These are phyloP conservation scores for Yarrowia keelungensis DNA, from an alignment of 805 yeast genomes.

Conservation along the genomic window DNA sequence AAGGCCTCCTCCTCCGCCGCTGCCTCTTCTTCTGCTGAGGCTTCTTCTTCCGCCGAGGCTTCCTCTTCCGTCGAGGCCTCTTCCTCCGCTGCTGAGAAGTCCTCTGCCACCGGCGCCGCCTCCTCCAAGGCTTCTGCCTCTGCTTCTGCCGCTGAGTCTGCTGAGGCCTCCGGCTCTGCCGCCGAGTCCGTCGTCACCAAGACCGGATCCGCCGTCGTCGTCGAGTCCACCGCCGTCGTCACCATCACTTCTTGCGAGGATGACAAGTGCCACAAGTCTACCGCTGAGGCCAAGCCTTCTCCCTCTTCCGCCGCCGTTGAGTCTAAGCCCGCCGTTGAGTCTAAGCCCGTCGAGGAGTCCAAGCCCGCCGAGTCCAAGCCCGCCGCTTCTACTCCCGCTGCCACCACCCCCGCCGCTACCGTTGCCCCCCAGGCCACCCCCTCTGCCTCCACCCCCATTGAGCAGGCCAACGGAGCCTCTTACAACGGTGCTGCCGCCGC, in stretches of 20 bases:
- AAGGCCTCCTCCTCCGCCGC: slow-evolving; percentile 44
- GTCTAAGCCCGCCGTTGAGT: slow-evolving; percentile 23
- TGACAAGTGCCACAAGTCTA: slow-evolving; percentile 33
- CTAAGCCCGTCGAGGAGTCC: slow-evolving; percentile 21
- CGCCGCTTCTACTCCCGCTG: slow-evolving; percentile 10
- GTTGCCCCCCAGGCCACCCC: slow-evolving; percentile 30
- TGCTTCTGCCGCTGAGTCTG: slow-evolving; percentile 2
- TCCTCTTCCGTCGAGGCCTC: slow-evolving; percentile 46
- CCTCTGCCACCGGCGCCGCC: slow-evolving; percentile 22
- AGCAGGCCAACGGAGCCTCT: slow-evolving; percentile 38
- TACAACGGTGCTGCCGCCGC: slow-evolving; percentile 38
- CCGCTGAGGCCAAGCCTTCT: slow-evolving; percentile 25
- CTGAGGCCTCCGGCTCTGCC: not conserved
- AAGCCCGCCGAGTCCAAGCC: slow-evolving; percentile 19
- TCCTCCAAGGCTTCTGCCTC: slow-evolving; percentile 14
- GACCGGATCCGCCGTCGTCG: slow-evolving; percentile 12
- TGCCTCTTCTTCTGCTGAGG: slow-evolving; percentile 42
- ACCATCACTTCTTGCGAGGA: slow-evolving; percentile 37
- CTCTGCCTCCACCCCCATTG: slow-evolving; percentile 19
- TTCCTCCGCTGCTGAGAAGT: slow-evolving; percentile 39
- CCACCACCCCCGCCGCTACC: slow-evolving; percentile 3
- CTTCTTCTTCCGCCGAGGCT: slow-evolving; percentile 43
- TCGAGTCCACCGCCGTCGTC: slow-evolving; percentile 30
- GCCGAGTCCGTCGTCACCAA: slow-evolving; percentile 5
- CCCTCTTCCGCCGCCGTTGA: slow-evolving; percentile 5